Evolutionary conservation across 805 yeast species (phyloP).

Genomic region (Hanseniaspora pseudoguilliermondii): DNA sequence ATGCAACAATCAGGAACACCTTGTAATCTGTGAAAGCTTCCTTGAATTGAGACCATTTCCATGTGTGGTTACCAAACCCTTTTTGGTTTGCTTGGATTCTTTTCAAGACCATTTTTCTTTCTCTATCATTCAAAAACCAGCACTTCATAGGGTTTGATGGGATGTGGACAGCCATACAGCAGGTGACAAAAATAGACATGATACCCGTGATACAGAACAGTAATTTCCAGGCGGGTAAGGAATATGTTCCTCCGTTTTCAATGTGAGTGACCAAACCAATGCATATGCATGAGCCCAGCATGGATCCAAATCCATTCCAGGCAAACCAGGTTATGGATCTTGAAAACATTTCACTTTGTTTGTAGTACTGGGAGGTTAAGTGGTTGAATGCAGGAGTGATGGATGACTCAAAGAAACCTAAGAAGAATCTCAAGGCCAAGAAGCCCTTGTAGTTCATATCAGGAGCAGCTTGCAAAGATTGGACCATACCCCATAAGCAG

Average conservation of each 20-base stretch:
- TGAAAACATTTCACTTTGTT: constrained; percentile 33
- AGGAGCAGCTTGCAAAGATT: constrained; percentile 43
- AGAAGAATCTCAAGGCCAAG: constrained; percentile 35
- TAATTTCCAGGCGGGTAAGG: constrained; percentile 46
- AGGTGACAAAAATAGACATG: constrained; percentile 41
- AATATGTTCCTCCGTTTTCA: constrained; percentile 23
- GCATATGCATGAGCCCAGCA: constrained; percentile 42
- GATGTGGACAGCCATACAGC: constrained; percentile 35
- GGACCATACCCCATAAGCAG: constrained; percentile 50
- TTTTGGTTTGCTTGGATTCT: constrained; percentile 43
- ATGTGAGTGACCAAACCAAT: constrained; percentile 36
- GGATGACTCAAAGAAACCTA: constrained; percentile 42
- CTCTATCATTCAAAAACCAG: constrained; percentile 36
- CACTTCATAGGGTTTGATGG: constrained; percentile 46
- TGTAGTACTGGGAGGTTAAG: constrained; percentile 48
- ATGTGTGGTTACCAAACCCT: constrained; percentile 44
- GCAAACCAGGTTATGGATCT: constrained; percentile 36
- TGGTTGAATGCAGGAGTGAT: constrained; percentile 47
- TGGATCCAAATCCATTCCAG: constrained; percentile 35
- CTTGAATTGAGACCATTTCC: constrained; percentile 41
- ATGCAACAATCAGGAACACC: constrained; percentile 36
- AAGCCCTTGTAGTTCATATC: constrained; percentile 34
- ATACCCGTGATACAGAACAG: constrained; percentile 49
- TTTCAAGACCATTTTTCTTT: constrained; percentile 36
- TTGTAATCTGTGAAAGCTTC: constrained; percentile 41